phyloP scores from a whole-genome alignment of 371 early-diverging fungal genomes.

The Gilbertella persicaria region DNA sequence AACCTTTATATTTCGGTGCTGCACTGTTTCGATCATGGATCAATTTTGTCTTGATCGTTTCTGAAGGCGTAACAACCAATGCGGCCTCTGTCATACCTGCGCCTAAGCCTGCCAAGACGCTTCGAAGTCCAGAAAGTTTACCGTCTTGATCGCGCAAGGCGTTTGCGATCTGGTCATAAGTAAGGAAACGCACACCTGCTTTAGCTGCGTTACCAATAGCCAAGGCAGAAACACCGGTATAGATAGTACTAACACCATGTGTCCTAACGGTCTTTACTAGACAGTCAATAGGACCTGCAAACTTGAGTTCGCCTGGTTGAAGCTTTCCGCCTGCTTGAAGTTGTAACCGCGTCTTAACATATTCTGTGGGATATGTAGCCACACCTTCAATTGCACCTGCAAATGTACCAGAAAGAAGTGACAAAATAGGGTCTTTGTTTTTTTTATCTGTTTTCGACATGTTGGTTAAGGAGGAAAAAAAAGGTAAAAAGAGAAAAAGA shows the following conservation, averaged over 20 bases:
- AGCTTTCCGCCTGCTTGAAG: slow-evolving; percentile 67
- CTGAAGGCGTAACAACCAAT: slow-evolving; percentile 88
- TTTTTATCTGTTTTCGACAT: slow-evolving; percentile 24
- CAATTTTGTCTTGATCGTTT: slow-evolving; percentile 91
- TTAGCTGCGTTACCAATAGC: slow-evolving; percentile 90
- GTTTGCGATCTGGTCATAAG: slow-evolving; percentile 84
- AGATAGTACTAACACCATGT: slow-evolving; percentile 74
- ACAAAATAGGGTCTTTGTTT: slow-evolving; percentile 50
- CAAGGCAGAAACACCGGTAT: slow-evolving; percentile 83
- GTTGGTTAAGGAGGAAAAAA: not conserved
- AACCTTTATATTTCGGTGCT: slow-evolving; percentile 75
- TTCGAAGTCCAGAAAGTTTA: slow-evolving; percentile 62
- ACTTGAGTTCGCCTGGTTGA: slow-evolving; percentile 50
- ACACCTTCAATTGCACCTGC: slow-evolving; percentile 90
- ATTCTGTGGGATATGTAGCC: slow-evolving; percentile 91
- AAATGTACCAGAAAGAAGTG: slow-evolving; percentile 77
- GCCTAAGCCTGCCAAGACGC: slow-evolving; percentile 82
- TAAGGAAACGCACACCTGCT: slow-evolving; percentile 88
- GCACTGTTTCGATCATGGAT: slow-evolving; percentile 76
- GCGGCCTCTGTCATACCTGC: slow-evolving; percentile 90
- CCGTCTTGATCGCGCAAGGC: slow-evolving; percentile 72
- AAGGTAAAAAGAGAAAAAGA: slow-evolving; percentile 1
- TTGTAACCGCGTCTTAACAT: slow-evolving; percentile 92
- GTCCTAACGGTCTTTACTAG: slow-evolving; percentile 62
- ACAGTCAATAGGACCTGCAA: slow-evolving; percentile 84